Conservation (phyloP, 805 yeast species). For the Kurtzmaniella cleridarum region DNA sequence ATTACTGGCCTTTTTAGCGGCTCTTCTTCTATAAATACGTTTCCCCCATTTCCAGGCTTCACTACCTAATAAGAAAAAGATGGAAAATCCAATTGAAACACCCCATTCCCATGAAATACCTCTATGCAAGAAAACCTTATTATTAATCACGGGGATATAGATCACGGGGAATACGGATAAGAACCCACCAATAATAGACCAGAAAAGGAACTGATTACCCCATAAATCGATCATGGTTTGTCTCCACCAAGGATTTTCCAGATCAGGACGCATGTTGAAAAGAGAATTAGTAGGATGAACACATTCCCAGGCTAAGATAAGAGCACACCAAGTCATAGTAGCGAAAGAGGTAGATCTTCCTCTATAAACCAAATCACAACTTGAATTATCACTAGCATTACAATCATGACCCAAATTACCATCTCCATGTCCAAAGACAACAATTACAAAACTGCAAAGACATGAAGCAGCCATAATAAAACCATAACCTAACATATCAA, state of each 20-base stretch:
- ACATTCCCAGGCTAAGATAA: slow-evolving; percentile 81
- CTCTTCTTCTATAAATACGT: slow-evolving; percentile 46
- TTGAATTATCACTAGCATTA: slow-evolving; percentile 42
- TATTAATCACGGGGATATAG: slow-evolving; percentile 84
- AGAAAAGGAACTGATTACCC: slow-evolving; percentile 71
- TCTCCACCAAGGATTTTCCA: slow-evolving; percentile 48
- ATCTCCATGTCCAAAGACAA: slow-evolving; percentile 61
- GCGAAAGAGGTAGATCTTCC: slow-evolving; percentile 77
- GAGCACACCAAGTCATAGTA: slow-evolving; percentile 82
- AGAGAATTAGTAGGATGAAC: slow-evolving; percentile 66
- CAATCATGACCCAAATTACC: slow-evolving; percentile 65
- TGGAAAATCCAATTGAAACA: slow-evolving; percentile 53
- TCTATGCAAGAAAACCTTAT: slow-evolving; percentile 65
- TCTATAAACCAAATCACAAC: slow-evolving; percentile 61
- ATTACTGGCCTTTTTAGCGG: slow-evolving; percentile 36
- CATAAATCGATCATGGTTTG: slow-evolving; percentile 63
- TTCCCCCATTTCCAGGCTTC: slow-evolving; percentile 68
- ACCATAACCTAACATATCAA: slow-evolving; percentile 72
- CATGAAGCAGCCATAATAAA: slow-evolving; percentile 68
- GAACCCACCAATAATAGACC: slow-evolving; percentile 73
- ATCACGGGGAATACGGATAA: slow-evolving; percentile 73
- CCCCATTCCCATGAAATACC: slow-evolving; percentile 82
- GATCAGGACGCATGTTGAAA: slow-evolving; percentile 64
- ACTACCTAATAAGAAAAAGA: slow-evolving; percentile 52
- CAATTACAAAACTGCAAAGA: slow-evolving; percentile 57